phyloP scores from a whole-genome alignment of 768 basidiomycete genomes.

The Termitomyces sp. region DNA sequence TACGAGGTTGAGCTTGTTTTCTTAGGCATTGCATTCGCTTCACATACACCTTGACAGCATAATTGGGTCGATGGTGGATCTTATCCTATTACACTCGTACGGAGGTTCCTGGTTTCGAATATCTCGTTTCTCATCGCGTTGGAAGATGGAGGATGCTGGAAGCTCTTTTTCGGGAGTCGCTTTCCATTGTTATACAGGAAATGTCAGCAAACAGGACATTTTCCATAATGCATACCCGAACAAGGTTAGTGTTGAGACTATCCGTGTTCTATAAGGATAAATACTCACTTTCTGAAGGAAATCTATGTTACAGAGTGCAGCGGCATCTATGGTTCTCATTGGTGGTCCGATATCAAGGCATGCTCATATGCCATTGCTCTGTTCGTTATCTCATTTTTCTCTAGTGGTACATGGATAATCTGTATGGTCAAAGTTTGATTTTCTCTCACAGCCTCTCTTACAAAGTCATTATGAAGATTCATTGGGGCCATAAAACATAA shows the following conservation, averaged over 20 bases:
- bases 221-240: slow-evolving; percentile 16
- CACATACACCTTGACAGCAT: slow-evolving; percentile 28
- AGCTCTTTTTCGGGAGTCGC: slow-evolving; percentile 57
- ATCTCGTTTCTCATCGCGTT: not conserved
- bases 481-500: slow-evolving; percentile 17
- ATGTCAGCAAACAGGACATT: slow-evolving; percentile 11
- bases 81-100: slow-evolving; percentile 52
- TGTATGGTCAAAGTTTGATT: slow-evolving; percentile 3
- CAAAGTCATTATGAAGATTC: slow-evolving; percentile 10
- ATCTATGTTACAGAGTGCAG: slow-evolving; percentile 59
- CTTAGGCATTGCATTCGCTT: not conserved
- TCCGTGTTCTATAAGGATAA: not conserved
- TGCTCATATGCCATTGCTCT: not conserved
- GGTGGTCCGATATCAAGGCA: slow-evolving; percentile 81
- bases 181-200: slow-evolving; percentile 62
- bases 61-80: slow-evolving; percentile 65
- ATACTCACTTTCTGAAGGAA: slow-evolving; percentile 19
- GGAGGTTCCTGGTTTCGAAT: not conserved
- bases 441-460: not conserved
- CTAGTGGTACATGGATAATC: slow-evolving; percentile 21
- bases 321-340: slow-evolving; percentile 60
- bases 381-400: not conserved
- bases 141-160: slow-evolving; percentile 45
- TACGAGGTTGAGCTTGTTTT: slow-evolving; percentile 13
- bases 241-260: slow-evolving; percentile 7